Base-by-base conservation (phyloP, 177 flowering plant species). In the Telopea speciosissima region DNA sequence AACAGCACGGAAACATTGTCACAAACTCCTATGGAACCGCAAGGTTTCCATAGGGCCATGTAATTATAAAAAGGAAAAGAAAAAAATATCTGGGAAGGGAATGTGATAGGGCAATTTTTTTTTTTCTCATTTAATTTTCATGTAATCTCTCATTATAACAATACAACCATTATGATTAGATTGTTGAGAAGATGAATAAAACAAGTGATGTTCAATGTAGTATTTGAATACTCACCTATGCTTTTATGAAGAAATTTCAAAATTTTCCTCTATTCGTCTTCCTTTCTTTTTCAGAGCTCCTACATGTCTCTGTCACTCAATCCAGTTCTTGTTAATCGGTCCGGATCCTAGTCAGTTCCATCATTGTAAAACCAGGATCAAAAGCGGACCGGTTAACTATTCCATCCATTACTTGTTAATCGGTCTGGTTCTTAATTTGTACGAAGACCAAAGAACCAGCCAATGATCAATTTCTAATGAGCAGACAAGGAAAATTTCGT, bases 41-140 rank as follows among this genome's bases (percentile, higher is more conserved):
- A 90, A 92, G 92, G 92, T 80, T 52, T 68, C 73, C 83, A 79
- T 80, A 76, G 86, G 88, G 76, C 75, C 86, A 68, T 87, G 92
- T 89, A 91, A 86, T 80, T 88, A 86, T 62, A 76, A 67, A 68
- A 68, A 65, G 13, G 68, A 72, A 72, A 86, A 60, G 76, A 67
- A 69, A 68, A 67, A 72, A 72, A 70, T 1, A 58, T 58, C 5
- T 1, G 22, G 77, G 65, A 45, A 73, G 64, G 63, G 74, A 66
- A 58, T 59, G 70, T 68, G 36, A 73, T 71, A 70, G 54, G 69
- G 65, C 40, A 71, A 62, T 16, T 58, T 64, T 25, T 24, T 65
- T 28, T 68, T 23, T 70, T n/a, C 66, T 44, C 25, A 59, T 8
- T 54, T 17, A 66, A 66, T 76, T 80, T 73, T 62, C 67, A 70